A percentile compares a stretch with the other conserved stretches of the same genome.
These are phyloP conservation scores for Eudorina sp. DNA, from an alignment of 139 green algal genomes.

Conservation along the genomic window DNA sequence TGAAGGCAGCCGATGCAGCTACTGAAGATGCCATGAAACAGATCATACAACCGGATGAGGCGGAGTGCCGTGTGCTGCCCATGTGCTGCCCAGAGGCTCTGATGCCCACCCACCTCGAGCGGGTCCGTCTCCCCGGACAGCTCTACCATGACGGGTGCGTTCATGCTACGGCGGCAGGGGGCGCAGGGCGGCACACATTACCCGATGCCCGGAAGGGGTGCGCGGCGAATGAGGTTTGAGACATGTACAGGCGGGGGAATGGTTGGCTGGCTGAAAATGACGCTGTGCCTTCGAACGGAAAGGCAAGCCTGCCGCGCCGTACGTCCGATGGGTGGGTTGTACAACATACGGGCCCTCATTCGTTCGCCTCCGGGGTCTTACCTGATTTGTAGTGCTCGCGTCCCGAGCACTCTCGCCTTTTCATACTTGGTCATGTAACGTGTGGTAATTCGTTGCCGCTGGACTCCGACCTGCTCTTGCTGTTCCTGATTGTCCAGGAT, in stretches of 20 bases:
- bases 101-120: constrained; percentile 53
- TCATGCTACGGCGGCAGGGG: constrained; percentile 83
- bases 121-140: constrained; percentile 79
- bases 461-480: constrained; percentile 18
- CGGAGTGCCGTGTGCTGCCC: too few species aligned
- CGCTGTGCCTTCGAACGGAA: too few species aligned
- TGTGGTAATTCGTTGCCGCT: constrained; percentile 89
- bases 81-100: too few species aligned
- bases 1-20: too few species aligned
- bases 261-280: too few species aligned
- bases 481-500: constrained; percentile 27
- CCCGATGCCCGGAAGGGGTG: neutral
- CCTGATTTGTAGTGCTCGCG: constrained; percentile 95
- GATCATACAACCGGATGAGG: too few species aligned
- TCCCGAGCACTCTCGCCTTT: constrained; percentile 93
- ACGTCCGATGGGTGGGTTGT: neutral
- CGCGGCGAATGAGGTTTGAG: too few species aligned
- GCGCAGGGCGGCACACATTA: too few species aligned
- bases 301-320: too few species aligned
- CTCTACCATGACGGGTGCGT: constrained; percentile 96
- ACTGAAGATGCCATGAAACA: too few species aligned
- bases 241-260: too few species aligned
- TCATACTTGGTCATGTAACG: constrained; percentile 99
- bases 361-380: constrained; percentile 36
- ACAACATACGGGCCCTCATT: neutral